These are phyloP conservation scores for Hyaloscypha variabilis DNA, from an alignment of 495 filamentous ascomycete species.

Conservation along the genomic window DNA sequence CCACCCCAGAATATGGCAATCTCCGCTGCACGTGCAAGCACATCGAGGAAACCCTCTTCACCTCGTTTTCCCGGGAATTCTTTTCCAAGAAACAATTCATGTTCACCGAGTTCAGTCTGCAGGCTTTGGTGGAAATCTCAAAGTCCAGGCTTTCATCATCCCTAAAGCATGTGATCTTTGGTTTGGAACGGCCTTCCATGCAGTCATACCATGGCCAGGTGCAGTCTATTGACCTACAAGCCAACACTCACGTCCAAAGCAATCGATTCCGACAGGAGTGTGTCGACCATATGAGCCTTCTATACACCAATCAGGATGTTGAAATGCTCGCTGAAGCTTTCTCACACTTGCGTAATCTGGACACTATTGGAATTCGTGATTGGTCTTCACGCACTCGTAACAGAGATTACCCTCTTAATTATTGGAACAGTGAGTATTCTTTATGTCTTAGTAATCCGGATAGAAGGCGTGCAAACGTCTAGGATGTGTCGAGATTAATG, in stretches of 20 bases:
- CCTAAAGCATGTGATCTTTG: conserved; percentile 52
- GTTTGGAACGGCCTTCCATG: conserved; percentile 36
- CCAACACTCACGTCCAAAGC: not conserved
- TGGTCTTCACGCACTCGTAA: conserved; percentile 38
- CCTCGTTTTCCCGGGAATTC: conserved; percentile 53
- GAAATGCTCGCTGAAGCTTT: conserved; percentile 55
- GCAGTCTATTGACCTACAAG: not conserved
- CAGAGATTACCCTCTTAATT: conserved; percentile 29
- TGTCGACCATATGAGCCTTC: conserved; percentile 29
- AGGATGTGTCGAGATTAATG: too few species aligned
- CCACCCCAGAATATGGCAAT: conserved; percentile 46
- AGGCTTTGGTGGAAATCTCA: conserved; percentile 55
- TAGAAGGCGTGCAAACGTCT: too few species aligned
- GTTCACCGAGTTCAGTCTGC: conserved; percentile 47
- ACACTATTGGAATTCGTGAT: conserved; percentile 52
- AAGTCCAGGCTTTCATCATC: conserved; percentile 42
- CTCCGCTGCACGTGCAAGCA: conserved; percentile 48
- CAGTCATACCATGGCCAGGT: conserved; percentile 1
- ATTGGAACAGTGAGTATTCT: conserved; percentile 32
- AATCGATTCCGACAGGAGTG: conserved; percentile 12
- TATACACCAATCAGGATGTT: conserved; percentile 40
- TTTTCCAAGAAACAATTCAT: conserved; percentile 60
- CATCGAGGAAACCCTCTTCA: conserved; percentile 45
- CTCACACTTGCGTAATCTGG: conserved; percentile 45
- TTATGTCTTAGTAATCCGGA: too few species aligned